Evolutionary conservation across 2,329 filamentous ascomycete genomes (phyloP).

Genomic region (Alternaria burnsii): DNA sequence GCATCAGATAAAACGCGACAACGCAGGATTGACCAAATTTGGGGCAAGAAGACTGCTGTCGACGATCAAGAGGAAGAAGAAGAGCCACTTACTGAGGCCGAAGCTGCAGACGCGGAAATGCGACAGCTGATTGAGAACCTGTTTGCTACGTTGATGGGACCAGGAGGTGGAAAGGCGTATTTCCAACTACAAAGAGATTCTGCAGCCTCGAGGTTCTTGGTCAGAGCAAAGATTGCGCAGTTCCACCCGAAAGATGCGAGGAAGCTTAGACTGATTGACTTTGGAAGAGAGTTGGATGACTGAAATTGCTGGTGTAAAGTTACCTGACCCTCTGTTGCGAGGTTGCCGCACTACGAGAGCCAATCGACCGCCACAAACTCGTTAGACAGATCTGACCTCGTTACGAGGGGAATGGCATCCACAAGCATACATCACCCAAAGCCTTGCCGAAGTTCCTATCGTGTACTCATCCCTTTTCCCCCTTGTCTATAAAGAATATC

Average conservation of each 20-base stretch:
- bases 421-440: not conserved
- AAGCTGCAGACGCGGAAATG: slow-evolving; percentile 59
- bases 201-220: slow-evolving; percentile 62
- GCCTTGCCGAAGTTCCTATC: slow-evolving; percentile 1
- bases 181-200: slow-evolving; percentile 60
- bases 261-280: slow-evolving; percentile 62
- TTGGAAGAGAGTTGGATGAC: slow-evolving; percentile 55
- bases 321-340: not conserved
- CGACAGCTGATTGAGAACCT: slow-evolving; percentile 58
- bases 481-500: not conserved
- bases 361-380: not conserved
- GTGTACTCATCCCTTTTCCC: not conserved
- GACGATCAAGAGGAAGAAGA: slow-evolving; percentile 32
- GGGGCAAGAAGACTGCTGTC: slow-evolving; percentile 48
- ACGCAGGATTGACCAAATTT: slow-evolving; percentile 61
- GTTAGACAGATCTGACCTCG: not conserved
- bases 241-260: slow-evolving; percentile 64
- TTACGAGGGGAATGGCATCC: not conserved
- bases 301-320: slow-evolving; percentile 16
- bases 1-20: slow-evolving; percentile 52
- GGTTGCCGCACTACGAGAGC: not conserved
- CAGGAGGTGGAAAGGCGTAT: slow-evolving; percentile 55
- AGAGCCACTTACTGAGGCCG: slow-evolving; percentile 53
- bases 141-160: slow-evolving; percentile 52
- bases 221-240: slow-evolving; percentile 64